A percentile compares a stretch with the other conserved stretches of the same genome.
Conservation (phyloP, 768 basidiomycete species). For the Pleurotus tuoliensis region DNA sequence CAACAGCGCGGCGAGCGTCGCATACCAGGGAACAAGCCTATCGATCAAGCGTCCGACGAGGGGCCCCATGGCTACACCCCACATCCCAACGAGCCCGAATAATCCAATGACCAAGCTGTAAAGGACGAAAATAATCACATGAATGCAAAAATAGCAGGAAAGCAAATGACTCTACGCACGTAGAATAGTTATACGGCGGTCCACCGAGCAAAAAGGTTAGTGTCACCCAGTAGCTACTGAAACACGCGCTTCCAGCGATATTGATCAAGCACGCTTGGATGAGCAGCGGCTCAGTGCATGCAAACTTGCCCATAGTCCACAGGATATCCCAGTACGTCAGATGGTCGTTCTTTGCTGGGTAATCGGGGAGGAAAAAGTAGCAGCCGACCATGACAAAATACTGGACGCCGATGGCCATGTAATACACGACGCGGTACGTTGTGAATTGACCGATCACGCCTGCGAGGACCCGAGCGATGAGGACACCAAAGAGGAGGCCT, state of each 20-base stretch:
- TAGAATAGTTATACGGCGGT: constrained; percentile 71
- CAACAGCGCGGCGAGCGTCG: constrained; percentile 53
- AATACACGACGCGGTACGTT: constrained; percentile 75
- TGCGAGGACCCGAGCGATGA: constrained; percentile 70
- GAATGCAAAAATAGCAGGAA: neutral
- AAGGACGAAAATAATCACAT: neutral
- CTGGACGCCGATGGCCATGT: constrained; percentile 73
- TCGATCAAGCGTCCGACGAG: constrained; percentile 68
- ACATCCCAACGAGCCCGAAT: constrained; percentile 70
- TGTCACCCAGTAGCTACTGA: constrained; percentile 66
- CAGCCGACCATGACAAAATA: constrained; percentile 49
- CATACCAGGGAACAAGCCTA: constrained; percentile 72
- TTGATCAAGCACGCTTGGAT: constrained; percentile 66
- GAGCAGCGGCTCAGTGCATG: constrained; percentile 74
- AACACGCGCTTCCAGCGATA: constrained; percentile 56
- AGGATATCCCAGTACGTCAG: constrained; percentile 67
- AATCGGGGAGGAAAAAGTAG: constrained; percentile 76
- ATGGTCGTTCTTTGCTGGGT: constrained; percentile 67
- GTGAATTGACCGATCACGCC: constrained; percentile 72
- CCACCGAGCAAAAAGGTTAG: constrained; percentile 80
- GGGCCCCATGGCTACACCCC: constrained; percentile 68
- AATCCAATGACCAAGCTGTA: constrained; percentile 57
- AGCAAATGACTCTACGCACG: constrained; percentile 35
- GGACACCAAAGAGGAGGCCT: constrained; percentile 65
- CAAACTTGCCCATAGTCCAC: constrained; percentile 73